These are phyloP conservation scores for Phellopilus nigrolimitatus DNA, from an alignment of 1,284 basidiomycete genomes.

Conservation along the genomic window DNA sequence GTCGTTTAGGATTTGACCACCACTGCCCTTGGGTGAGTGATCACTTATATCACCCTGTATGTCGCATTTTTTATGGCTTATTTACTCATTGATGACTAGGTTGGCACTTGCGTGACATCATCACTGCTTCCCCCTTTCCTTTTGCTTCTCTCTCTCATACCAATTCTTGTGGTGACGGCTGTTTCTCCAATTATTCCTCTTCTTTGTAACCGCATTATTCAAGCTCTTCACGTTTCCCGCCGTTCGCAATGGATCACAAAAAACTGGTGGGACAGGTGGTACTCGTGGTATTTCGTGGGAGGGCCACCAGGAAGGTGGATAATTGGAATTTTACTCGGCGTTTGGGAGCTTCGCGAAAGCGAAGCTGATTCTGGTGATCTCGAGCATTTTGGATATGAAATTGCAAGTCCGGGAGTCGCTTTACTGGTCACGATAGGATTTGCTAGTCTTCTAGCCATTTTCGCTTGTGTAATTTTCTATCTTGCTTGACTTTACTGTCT, in stretches of 20 bases:
- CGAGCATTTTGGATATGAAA: conserved; percentile 23
- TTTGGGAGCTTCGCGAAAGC: conserved; percentile 30
- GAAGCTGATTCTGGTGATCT: conserved; percentile 12
- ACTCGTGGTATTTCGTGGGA: conserved; percentile 45
- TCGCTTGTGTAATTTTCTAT: conserved; percentile 41
- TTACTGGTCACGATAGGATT: conserved; percentile 29
- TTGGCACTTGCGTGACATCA: conserved; percentile 47
- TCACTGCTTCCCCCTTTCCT: conserved; percentile 40
- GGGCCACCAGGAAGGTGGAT: conserved; percentile 46
- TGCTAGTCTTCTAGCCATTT: conserved; percentile 34
- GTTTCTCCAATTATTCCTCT: conserved; percentile 32
- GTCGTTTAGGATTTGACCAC: conserved; percentile 48
- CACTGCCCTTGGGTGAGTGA: conserved; percentile 50
- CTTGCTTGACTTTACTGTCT: conserved; percentile 18
- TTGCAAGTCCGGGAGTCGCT: conserved; percentile 38
- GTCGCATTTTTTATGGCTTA: neutral
- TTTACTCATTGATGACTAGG: conserved; percentile 27
- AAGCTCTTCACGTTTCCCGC: conserved; percentile 34
- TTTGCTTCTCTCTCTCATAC: conserved; percentile 33
- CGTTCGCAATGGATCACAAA: conserved; percentile 31
- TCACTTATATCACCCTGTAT: neutral
- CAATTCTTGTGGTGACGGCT: conserved; percentile 31
- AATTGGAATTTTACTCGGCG: conserved; percentile 40
- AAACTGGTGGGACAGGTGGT: conserved; percentile 46
- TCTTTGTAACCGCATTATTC: conserved; percentile 31